Percentiles rank a stretch among this genome's conserved stretches.
Conservation (phyloP, 2,329 filamentous ascomycete species). For the Penicillium sp. region DNA sequence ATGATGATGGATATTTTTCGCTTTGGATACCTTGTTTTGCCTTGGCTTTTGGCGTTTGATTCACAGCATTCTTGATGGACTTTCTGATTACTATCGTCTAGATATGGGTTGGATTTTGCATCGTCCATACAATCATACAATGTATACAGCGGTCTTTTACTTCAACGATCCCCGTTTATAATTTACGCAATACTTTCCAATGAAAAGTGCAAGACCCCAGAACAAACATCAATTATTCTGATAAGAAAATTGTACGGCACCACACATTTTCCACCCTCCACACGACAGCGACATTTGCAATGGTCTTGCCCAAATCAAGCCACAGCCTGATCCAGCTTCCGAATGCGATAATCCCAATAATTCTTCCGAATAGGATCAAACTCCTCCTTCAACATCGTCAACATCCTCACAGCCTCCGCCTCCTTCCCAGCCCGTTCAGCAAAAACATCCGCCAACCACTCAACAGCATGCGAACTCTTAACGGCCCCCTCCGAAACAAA, state of each 20-base stretch:
- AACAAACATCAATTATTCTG: too few species aligned
- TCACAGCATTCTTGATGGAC: neutral
- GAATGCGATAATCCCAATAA: constrained; percentile 82
- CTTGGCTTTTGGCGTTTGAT: constrained; percentile 4
- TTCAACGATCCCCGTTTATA: neutral
- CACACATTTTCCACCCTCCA: neutral
- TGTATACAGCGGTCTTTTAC: neutral
- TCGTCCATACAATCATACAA: neutral
- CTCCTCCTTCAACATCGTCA: constrained; percentile 72
- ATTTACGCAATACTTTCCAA: neutral
- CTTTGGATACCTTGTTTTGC: constrained; percentile 5
- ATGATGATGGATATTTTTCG: constrained; percentile 1
- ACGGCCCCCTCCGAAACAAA: constrained; percentile 53
- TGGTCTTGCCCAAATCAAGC: neutral
- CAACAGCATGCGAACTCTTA: constrained; percentile 58
- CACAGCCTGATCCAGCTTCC: constrained; percentile 24
- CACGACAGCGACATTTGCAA: neutral
- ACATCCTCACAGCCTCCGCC: constrained; percentile 64
- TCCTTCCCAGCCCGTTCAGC: constrained; percentile 36
- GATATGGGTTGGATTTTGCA: neutral
- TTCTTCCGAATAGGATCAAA: constrained; percentile 89
- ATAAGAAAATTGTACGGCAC: neutral
- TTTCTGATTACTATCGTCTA: neutral
- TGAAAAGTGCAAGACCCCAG: neutral
- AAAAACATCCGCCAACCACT: constrained; percentile 49